These are phyloP conservation scores for Wickerhamomyces ciferrii DNA, from an alignment of 805 yeast species.

Conservation along the genomic window DNA sequence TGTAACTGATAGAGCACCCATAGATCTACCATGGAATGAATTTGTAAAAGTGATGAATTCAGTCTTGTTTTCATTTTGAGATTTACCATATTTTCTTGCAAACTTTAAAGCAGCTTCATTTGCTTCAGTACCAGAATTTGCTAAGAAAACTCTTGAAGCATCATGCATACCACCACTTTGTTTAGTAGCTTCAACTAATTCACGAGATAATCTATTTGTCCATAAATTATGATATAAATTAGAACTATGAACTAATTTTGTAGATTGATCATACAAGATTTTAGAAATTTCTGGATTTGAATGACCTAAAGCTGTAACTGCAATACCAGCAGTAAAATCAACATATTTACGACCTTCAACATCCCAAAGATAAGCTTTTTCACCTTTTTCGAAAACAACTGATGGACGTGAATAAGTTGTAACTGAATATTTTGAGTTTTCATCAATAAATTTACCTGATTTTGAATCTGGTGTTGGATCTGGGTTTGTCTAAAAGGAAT, in stretches of 20 bases:
- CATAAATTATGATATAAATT: constrained; percentile 82
- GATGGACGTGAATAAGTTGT: constrained; percentile 80
- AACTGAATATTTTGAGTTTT: constrained; percentile 41
- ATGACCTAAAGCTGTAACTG: constrained; percentile 95
- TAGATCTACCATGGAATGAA: constrained; percentile 92
- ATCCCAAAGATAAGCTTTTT: constrained; percentile 80
- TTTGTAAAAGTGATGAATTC: constrained; percentile 85
- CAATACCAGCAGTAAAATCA: constrained; percentile 95
- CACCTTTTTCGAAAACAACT: constrained; percentile 72
- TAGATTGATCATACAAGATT: constrained; percentile 67
- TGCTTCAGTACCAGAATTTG: constrained; percentile 76
- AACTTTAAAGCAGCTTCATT: constrained; percentile 77
- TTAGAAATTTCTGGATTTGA: constrained; percentile 69
- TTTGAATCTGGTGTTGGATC: constrained; percentile 17
- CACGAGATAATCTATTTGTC: constrained; percentile 73
- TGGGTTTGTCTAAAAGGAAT: constrained; percentile 5
- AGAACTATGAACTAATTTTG: constrained; percentile 73
- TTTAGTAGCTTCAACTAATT: constrained; percentile 64
- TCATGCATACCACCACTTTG: constrained; percentile 73
- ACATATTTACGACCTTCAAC: constrained; percentile 70
- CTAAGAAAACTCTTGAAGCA: constrained; percentile 70
- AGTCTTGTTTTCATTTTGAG: constrained; percentile 45
- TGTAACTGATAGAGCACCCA: constrained; percentile 91
- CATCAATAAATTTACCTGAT: constrained; percentile 32
- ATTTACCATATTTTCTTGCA: constrained; percentile 75